Base-by-base conservation (phyloP, 2,329 filamentous ascomycete genomes). In the Aspergillus sojae region DNA sequence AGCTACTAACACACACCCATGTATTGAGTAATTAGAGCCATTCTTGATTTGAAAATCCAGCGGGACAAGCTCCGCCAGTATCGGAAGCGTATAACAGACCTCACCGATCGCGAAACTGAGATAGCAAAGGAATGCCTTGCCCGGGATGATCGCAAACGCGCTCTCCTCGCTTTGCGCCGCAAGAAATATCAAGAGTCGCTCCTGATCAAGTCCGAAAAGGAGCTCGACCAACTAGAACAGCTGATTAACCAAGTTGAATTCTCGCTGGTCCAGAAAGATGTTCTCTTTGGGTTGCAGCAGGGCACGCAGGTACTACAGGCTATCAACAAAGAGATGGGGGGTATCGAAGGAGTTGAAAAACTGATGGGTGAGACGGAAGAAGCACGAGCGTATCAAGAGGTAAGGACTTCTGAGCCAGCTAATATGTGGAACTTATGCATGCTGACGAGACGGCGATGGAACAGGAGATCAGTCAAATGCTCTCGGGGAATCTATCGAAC, bases 131-230 rank as follows among this genome's bases (percentile, higher is more conserved):
- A 92, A 81, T 94, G 96, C 81, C 85, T 98, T 23, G 88, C 89
- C 21, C 85, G 87, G 65, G 90, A 91, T 72, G 91, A 97, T 81
- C 94, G 93, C 79, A 82, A 86, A 70, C 89, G 89, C 67, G 95
- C 95, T 1, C 86, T 97, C 26, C 86, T 98, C 36, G 95, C 95
- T 1, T 85, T 99, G 65, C 90, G 95, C 62, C 88, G 94, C 70
- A 97, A 97, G 81, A 99, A 98, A 78, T 98, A 97, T 83, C 95
- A 99, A 78, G 92, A 98, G 78, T 90, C 91, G 30, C 85, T 98
- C 26, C 85, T 98, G 14, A 84, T 87, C 65, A 94, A 96, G 82
- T 97, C 94, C 14, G 94, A 99, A 79, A 88, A 88, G 62, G 94
- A 98, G 81, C 87, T 99, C n/a, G 93, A 92, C 69, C 93, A 97